These are phyloP conservation scores for Oryza brachyantha DNA, from an alignment of 176 grass and related monocot species.

Conservation along the genomic window DNA sequence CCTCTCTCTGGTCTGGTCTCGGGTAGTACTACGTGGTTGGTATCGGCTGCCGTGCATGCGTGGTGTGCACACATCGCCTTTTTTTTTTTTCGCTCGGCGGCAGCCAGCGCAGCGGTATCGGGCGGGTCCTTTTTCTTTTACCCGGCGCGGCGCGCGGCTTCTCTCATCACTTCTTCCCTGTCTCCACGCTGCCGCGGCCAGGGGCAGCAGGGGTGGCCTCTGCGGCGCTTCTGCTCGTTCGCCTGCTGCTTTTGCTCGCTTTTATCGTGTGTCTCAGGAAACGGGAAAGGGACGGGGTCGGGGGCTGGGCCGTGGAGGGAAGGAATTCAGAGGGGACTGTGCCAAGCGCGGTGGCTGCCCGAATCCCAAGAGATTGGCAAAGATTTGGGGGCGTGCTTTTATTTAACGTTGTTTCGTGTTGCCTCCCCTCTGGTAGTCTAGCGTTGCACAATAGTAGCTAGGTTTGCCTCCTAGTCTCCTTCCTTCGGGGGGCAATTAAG, in stretches of 20 bases:
- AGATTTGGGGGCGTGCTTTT: background rate
- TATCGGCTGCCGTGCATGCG: conserved; percentile 21
- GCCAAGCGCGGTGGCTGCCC: background rate
- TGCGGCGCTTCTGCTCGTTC: background rate
- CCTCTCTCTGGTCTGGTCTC: no score
- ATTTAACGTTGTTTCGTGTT: background rate
- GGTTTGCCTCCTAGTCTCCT: no score
- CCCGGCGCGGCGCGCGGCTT: background rate
- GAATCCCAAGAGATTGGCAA: conserved; percentile 36
- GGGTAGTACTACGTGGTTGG: background rate
- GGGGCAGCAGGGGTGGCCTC: conserved; percentile 3
- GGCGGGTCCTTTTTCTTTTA: background rate
- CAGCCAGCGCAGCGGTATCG: background rate
- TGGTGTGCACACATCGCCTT: background rate
- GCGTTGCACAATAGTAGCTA: no score
- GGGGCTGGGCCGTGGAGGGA: background rate
- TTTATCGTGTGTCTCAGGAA: conserved; percentile 47
- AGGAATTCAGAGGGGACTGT: background rate
- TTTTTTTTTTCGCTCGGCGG: background rate
- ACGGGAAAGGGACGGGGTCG: conserved; percentile 1
- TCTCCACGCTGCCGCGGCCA: background rate
- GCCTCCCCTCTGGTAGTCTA: no score
- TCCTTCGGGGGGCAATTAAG: no score
- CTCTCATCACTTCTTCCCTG: conserved; percentile 14
- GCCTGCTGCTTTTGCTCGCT: conserved; percentile 17